These are phyloP conservation scores for Tulasnella calospora DNA, from an alignment of 768 basidiomycete species.

Conservation along the genomic window DNA sequence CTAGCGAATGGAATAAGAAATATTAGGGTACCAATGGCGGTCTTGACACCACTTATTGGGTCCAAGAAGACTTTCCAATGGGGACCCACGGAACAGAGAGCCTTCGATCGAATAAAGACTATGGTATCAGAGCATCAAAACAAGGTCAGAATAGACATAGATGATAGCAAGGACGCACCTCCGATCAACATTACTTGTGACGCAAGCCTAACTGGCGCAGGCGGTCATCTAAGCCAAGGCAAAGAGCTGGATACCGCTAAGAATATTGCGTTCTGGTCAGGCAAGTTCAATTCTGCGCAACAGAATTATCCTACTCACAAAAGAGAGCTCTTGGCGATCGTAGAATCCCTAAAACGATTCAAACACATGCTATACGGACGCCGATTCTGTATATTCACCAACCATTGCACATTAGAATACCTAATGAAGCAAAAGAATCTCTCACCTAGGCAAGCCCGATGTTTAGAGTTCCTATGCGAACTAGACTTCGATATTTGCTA, in stretches of 20 bases:
- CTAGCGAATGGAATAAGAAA: slow-evolving; percentile 36
- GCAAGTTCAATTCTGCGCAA: slow-evolving; percentile 13
- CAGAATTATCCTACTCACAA: slow-evolving; percentile 41
- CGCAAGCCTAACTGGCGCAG: slow-evolving; percentile 38
- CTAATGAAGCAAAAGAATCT: slow-evolving; percentile 38
- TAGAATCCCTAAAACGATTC: slow-evolving; percentile 35
- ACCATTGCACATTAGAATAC: slow-evolving; percentile 40
- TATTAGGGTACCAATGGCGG: slow-evolving; percentile 41
- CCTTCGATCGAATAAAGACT: slow-evolving; percentile 36
- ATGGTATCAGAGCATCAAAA: slow-evolving; percentile 26
- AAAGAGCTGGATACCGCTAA: neutral
- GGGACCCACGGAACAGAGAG: slow-evolving; percentile 35
- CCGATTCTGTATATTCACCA: slow-evolving; percentile 36
- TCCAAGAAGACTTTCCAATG: slow-evolving; percentile 32
- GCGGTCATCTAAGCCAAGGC: slow-evolving; percentile 35
- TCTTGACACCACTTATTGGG: slow-evolving; percentile 33
- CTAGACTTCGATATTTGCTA: slow-evolving; percentile 41
- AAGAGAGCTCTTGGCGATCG: slow-evolving; percentile 41
- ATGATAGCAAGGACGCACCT: slow-evolving; percentile 33
- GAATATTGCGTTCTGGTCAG: slow-evolving; percentile 20
- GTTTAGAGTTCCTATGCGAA: slow-evolving; percentile 40
- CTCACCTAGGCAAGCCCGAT: slow-evolving; percentile 37
- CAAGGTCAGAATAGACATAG: slow-evolving; percentile 31
- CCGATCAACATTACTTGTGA: slow-evolving; percentile 34
- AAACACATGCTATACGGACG: slow-evolving; percentile 31